These are phyloP conservation scores for Chenopodium berlandieri DNA, from an alignment of 148 eudicot genomes.

Conservation along the genomic window DNA sequence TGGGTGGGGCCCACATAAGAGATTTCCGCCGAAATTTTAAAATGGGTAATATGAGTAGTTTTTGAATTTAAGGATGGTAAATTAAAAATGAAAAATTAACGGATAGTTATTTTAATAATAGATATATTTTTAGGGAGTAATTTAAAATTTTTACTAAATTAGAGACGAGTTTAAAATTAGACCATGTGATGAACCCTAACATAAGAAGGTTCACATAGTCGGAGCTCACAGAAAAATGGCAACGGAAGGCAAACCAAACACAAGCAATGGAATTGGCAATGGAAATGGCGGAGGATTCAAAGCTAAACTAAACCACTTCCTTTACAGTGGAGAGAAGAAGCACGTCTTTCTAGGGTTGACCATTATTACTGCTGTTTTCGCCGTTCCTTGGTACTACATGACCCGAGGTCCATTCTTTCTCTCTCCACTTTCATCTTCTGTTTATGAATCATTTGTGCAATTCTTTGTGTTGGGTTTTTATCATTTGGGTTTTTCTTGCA, in stretches of 20 bases:
- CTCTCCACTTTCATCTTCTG: not conserved
- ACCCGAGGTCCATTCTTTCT: constrained; percentile 46
- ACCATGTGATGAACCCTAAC: no score
- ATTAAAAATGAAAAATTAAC: no score
- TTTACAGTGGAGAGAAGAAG: constrained; percentile 82
- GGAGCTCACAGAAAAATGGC: constrained; percentile 31
- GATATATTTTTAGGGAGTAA: no score
- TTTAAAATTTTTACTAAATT: no score
- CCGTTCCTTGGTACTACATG: constrained; percentile 74
- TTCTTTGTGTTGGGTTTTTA: not conserved
- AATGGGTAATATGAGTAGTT: no score
- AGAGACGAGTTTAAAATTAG: no score
- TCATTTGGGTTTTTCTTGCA: not conserved
- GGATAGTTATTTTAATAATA: no score
- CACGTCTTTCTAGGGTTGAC: constrained; percentile 64
- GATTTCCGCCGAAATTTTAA: no score
- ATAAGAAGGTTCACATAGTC: not conserved
- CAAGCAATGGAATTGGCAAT: constrained; percentile 6
- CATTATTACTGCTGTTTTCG: constrained; percentile 50
- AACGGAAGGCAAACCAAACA: constrained; percentile 30
- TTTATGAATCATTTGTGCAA: not conserved
- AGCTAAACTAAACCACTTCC: constrained; percentile 47
- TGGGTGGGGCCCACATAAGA: no score
- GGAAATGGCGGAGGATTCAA: constrained; percentile 47
- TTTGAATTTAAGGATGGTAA: no score